Evolutionary conservation across 768 basidiomycete species (phyloP), one percentile per base, ranked within the genome.

Genomic region (Tricholoma saponaceum): DNA sequence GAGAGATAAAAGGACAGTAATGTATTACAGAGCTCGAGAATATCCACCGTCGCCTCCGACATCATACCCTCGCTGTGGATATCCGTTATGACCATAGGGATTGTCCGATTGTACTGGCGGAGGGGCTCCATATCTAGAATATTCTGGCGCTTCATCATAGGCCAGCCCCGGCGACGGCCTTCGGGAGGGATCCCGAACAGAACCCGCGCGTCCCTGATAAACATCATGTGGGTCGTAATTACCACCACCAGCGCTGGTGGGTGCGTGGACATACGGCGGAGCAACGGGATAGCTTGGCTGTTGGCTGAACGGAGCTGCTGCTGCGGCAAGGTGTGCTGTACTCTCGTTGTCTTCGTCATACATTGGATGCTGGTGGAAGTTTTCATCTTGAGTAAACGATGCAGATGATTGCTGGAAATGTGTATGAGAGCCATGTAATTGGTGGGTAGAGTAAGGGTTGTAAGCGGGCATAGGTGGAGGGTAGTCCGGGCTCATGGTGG

Each of bases 391-490:
- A 4, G 72, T 75, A 50, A 90, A 75, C 37, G 82, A 79, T 49
- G 79, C 70, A 41, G 81, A 70, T 10, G 89, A 90, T 25, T 77
- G 74, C 63, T 86, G 84, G 73, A 81, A 87, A 43, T 80, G 82
- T 41, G 78, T 69, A 58, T 81, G 80, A 14, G 76, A 70, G 53
- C 75, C 78, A n/a, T 78, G 70, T 16, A 74, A 64, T 64, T 85
- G 84, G 28, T 84, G 77, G 20, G 75, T 69, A 49, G 83, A 79
- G 66, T 87, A 85, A n/a, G 84, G 83, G 58, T 82, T 85, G 73
- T 89, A 90, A 13, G 83, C 80, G 28, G 90, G 90, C 89, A 92
- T 92, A 1, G 87, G 82, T 1, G 87, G 79, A 5, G 87, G 87
- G 59, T 82, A 83, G 52, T 78, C 75, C 32, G 59, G 61, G 28